phyloP scores from a whole-genome alignment of 148 eudicot genomes.

The Fagopyrum tataricum region DNA sequence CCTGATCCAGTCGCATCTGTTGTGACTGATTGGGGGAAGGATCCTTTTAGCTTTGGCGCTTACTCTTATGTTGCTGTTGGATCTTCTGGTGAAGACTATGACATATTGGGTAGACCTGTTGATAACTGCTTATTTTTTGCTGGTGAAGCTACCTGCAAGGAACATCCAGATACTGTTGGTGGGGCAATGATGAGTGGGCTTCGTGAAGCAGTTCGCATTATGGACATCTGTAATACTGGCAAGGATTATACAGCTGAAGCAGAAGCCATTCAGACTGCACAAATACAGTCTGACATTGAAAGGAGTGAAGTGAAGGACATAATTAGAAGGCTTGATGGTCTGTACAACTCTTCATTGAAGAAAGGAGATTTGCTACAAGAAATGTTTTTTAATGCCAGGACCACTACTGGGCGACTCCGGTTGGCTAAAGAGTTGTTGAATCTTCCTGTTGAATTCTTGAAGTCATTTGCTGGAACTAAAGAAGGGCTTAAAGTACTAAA shows the following conservation, averaged over 20 bases:
- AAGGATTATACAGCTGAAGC: conserved; percentile 83
- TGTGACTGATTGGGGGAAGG: conserved; percentile 97
- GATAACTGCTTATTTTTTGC: conserved; percentile 93
- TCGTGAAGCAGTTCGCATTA: conserved; percentile 92
- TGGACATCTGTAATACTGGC: conserved; percentile 72
- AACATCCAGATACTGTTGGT: conserved; percentile 99
- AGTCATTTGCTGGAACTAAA: conserved; percentile 87
- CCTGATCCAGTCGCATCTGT: conserved; percentile 85
- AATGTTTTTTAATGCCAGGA: conserved; percentile 72
- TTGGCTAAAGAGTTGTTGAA: conserved; percentile 81
- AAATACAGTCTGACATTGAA: conserved; percentile 62
- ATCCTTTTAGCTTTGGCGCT: conserved; percentile 95
- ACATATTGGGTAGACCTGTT: conserved; percentile 86
- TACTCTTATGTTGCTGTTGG: conserved; percentile 97
- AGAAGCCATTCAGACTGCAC: conserved; percentile 73
- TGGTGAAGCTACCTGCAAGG: conserved; percentile 99
- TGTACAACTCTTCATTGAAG: conserved; percentile 42
- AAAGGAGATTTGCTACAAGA: conserved; percentile 58
- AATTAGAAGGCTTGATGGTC: conserved; percentile 59
- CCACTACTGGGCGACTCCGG: conserved; percentile 76
- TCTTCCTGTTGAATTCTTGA: conserved; percentile 72
- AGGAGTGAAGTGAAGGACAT: conserved; percentile 83
- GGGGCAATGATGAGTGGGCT: conserved; percentile 99
- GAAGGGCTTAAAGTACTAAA: conserved; percentile 82
- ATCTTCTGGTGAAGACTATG: conserved; percentile 97